phyloP scores from a whole-genome alignment of 1,284 basidiomycete species.

The Testicularia cyperi region DNA sequence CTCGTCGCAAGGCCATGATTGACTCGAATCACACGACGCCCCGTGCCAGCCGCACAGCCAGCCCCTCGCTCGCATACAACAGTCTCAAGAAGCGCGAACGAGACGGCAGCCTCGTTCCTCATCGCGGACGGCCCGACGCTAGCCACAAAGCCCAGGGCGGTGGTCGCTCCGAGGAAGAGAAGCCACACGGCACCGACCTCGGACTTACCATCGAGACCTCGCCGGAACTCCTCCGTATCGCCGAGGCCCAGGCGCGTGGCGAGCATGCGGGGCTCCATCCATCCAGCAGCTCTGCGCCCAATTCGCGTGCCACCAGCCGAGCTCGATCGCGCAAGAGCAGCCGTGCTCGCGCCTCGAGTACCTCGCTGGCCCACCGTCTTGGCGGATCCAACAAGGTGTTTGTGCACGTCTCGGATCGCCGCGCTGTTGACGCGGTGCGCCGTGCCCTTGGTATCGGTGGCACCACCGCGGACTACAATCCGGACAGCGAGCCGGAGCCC shows the following conservation, averaged over 20 bases:
- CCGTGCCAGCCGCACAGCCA: slow-evolving; percentile 34
- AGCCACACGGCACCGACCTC: slow-evolving; percentile 9
- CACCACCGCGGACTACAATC: slow-evolving; percentile 37
- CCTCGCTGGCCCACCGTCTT: slow-evolving; percentile 6
- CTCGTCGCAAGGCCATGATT: slow-evolving; percentile 30
- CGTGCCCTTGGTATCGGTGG: slow-evolving; percentile 53
- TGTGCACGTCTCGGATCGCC: slow-evolving; percentile 43
- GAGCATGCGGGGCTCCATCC: no score
- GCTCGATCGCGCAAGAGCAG: slow-evolving; percentile 32
- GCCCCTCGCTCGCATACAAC: slow-evolving; percentile 16
- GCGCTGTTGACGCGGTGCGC: slow-evolving; percentile 44
- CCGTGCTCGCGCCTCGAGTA: slow-evolving; percentile 11
- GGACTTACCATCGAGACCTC: slow-evolving; percentile 38
- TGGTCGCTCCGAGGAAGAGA: slow-evolving; percentile 1
- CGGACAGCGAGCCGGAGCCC: slow-evolving; percentile 20
- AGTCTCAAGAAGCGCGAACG: slow-evolving; percentile 27
- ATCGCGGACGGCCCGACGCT: slow-evolving; percentile 5
- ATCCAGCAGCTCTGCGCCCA: slow-evolving; percentile 17
- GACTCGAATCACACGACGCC: slow-evolving; percentile 38
- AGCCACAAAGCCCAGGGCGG: no score
- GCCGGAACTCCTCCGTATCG: slow-evolving; percentile 27
- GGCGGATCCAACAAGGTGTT: slow-evolving; percentile 38
- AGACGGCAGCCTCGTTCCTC: slow-evolving; percentile 7
- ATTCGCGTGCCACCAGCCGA: slow-evolving; percentile 28
- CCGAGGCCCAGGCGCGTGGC: slow-evolving; percentile 4